Evolutionary conservation across 2,329 filamentous ascomycete species (phyloP), one percentile per base, ranked within the genome.

Genomic region (Fusarium tjaetaba): DNA sequence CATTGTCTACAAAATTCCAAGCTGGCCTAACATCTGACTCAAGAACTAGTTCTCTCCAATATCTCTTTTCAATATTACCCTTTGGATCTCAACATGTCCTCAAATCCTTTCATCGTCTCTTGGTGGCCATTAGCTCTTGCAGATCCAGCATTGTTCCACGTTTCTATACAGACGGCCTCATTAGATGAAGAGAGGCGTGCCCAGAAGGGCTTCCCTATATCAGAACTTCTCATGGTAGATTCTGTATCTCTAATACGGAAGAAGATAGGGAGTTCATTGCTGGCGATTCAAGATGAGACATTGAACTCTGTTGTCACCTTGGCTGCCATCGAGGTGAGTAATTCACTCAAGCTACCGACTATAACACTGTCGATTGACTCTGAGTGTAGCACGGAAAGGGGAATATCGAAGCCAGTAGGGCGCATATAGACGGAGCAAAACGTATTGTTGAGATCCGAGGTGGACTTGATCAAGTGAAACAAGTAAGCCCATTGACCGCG

Each of bases 21-120:
- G 15, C 24, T 10, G 22, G 38, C 20, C 13, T 32, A 8, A 10
- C 22, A 22, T 74, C 80, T 79, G 43, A 77, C 60, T 7, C n/a
- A 34, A 45, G 18, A 62, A 88, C 87, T 61, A 89, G 88, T 90
- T 69, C 80, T 89, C 7, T 83, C 85, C 46, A 88, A 86, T 49
- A 90, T 90, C 52, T 87, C 88, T 0, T 90, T 90, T 57, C 86
- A 89, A 70, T 90, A 90, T 73, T 90, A 90, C 72, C 88, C 88
- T 2, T 80, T 89, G 26, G 88, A 90, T 58, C 80, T 88, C 13
- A 85, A 82, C 67, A 75, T 83, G n/a, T 78, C 78, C 0, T 88
- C 88, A 13, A 90, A 90, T 71, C 88, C 88, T 0, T 90, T 90
- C 68, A 80, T 90, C 24, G 80, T 89, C 11, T 89, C 87, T 0